A percentile compares a stretch with the other conserved stretches of the same genome.
Evolutionary conservation across 768 basidiomycete species (phyloP).

Genomic region (Lentinus tigrinus): DNA sequence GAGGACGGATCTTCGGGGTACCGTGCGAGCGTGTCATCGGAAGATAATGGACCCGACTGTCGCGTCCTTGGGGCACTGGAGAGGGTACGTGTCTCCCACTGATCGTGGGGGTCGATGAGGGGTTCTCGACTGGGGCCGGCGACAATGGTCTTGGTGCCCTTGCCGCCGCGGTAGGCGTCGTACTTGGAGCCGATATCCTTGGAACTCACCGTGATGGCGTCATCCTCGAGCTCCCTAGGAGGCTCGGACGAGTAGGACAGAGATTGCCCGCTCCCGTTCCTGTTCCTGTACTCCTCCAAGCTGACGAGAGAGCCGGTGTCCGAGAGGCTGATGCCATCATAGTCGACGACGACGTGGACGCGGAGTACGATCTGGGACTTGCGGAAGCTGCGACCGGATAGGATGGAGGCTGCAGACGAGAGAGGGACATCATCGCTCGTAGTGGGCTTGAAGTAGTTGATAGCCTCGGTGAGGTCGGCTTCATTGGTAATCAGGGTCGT

Average conservation of each 20-base stretch:
- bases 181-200: slow-evolving; percentile 46
- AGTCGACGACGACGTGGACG: slow-evolving; percentile 79
- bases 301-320: slow-evolving; percentile 84
- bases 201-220: slow-evolving; percentile 75
- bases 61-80: slow-evolving; percentile 18
- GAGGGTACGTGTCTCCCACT: slow-evolving; percentile 23
- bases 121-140: slow-evolving; percentile 25
- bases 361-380: slow-evolving; percentile 73
- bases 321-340: slow-evolving; percentile 88
- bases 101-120: slow-evolving; percentile 12
- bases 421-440: slow-evolving; percentile 69
- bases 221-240: slow-evolving; percentile 56
- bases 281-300: slow-evolving; percentile 65
- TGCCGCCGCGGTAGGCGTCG: slow-evolving; percentile 14
- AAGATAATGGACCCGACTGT: slow-evolving; percentile 1
- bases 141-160: slow-evolving; percentile 26
- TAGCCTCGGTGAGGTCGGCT: slow-evolving; percentile 78
- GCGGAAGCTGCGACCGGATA: slow-evolving; percentile 63
- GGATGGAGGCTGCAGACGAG: slow-evolving; percentile 72
- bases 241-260: slow-evolving; percentile 45
- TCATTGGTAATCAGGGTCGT: slow-evolving; percentile 67
- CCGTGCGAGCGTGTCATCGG: slow-evolving; percentile 6
- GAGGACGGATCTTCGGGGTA: slow-evolving; percentile 14
- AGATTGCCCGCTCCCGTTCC: slow-evolving; percentile 57
- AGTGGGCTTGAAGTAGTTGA: slow-evolving; percentile 74